Percentiles rank a stretch among this genome's conserved stretches.
Conservation (phyloP, 345 rosid species). For the Crucihimalaya himalaica region DNA sequence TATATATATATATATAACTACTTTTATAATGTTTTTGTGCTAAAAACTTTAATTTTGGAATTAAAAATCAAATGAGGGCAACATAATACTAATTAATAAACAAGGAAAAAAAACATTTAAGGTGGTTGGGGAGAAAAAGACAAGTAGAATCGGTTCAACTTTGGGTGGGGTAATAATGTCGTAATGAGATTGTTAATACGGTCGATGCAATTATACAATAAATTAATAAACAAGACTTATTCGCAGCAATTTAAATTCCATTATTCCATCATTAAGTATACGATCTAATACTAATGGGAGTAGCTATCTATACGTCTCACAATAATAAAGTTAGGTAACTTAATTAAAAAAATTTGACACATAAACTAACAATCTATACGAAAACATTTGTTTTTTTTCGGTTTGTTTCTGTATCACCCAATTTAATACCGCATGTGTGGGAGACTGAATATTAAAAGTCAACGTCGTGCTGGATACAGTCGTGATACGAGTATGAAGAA, state of each 20-base stretch:
- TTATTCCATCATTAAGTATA: background rate
- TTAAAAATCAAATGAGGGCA: background rate
- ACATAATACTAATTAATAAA: too few species aligned
- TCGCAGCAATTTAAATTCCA: background rate
- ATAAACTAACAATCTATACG: background rate
- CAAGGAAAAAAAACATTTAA: constrained; percentile 23
- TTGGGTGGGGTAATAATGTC: constrained; percentile 1
- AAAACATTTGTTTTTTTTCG: background rate
- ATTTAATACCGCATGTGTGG: constrained; percentile 33
- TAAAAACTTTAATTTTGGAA: background rate
- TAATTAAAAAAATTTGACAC: background rate
- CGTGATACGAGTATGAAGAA: constrained; percentile 30
- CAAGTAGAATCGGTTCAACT: constrained; percentile 21
- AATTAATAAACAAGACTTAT: background rate
- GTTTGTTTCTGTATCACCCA: background rate
- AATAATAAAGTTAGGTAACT: background rate
- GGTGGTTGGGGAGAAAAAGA: constrained; percentile 25
- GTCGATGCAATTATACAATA: constrained; percentile 14
- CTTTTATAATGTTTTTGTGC: background rate
- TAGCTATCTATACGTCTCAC: constrained; percentile 18
- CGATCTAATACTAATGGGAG: background rate
- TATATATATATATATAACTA: background rate
- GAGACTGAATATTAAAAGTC: constrained; percentile 35
- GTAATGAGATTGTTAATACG: constrained; percentile 2
- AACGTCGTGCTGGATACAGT: constrained; percentile 41